Conservation (phyloP, 495 filamentous ascomycete genomes). For the Penicillium arizonense region DNA sequence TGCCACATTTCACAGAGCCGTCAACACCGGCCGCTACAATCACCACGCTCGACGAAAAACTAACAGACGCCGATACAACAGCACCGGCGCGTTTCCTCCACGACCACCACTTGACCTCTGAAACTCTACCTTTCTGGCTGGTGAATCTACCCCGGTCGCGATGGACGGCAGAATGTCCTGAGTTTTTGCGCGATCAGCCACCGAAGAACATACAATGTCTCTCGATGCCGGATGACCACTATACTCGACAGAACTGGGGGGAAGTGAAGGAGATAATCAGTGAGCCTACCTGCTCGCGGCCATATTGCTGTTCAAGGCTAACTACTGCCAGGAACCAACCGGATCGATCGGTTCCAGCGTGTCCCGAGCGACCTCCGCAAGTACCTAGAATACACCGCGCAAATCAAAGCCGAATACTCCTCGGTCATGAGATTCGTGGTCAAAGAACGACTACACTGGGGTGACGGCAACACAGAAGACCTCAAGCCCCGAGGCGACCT, state of each 20-base stretch:
- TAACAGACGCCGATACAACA: constrained; percentile 16
- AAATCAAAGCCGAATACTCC: constrained; percentile 63
- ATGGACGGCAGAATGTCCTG: constrained; percentile 65
- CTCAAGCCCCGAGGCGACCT: constrained; percentile 43
- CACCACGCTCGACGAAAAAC: constrained; percentile 23
- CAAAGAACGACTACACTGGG: constrained; percentile 64
- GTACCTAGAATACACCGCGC: constrained; percentile 65
- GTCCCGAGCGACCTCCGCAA: constrained; percentile 68
- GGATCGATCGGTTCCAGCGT: constrained; percentile 70
- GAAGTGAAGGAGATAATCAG: constrained; percentile 60
- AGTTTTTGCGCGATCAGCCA: constrained; percentile 57
- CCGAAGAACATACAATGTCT: constrained; percentile 55
- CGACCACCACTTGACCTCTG: constrained; percentile 1
- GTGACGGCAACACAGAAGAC: constrained; percentile 31
- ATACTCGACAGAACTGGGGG: constrained; percentile 58
- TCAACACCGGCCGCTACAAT: constrained; percentile 25
- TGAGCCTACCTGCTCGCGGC: constrained; percentile 20
- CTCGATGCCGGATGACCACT: constrained; percentile 60
- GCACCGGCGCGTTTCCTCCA: constrained; percentile 11
- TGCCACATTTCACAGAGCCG: constrained; percentile 13
- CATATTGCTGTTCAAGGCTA: neutral
- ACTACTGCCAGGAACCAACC: constrained; percentile 50
- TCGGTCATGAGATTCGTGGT: constrained; percentile 74
- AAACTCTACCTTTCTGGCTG: constrained; percentile 69
- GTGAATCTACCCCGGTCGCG: constrained; percentile 65